A percentile compares a stretch with the other conserved stretches of the same genome.
phyloP scores from a whole-genome alignment of 2,329 filamentous ascomycete species.

The Ophiostoma angusticollis region DNA sequence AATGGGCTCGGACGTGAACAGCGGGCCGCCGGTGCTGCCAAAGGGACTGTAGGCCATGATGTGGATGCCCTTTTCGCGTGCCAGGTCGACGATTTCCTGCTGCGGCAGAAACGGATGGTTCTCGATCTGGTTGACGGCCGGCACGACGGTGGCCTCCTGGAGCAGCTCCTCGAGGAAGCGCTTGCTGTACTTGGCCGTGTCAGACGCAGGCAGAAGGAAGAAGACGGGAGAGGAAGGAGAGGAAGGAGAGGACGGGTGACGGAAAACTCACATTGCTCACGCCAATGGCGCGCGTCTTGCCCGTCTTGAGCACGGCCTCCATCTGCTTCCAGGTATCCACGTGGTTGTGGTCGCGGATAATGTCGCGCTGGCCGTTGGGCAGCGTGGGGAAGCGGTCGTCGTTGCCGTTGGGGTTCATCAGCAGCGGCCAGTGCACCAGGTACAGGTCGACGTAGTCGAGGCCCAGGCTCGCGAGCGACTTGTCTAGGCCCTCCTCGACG shows the following conservation, averaged over 20 bases:
- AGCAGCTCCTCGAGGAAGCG: constrained; percentile 44
- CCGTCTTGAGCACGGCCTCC: constrained; percentile 50
- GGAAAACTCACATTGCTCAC: constrained; percentile 38
- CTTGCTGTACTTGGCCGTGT: constrained; percentile 34
- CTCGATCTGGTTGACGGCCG: constrained; percentile 61
- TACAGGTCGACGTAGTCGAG: constrained; percentile 73
- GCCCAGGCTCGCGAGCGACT: constrained; percentile 59
- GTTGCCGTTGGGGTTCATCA: constrained; percentile 67
- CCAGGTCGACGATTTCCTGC: constrained; percentile 57
- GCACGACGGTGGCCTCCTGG: constrained; percentile 37
- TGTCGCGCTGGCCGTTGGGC: constrained; percentile 60
- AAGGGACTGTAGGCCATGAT: constrained; percentile 61
- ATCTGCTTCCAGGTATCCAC: constrained; percentile 66
- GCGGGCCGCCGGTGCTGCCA: constrained; percentile 49
- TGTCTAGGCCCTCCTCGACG: constrained; percentile 56
- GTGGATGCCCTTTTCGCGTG: constrained; percentile 54
- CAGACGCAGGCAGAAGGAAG: not conserved
- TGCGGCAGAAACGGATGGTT: constrained; percentile 61
- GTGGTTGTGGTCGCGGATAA: constrained; percentile 56
- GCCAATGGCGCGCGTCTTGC: constrained; percentile 42
- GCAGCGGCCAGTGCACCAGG: constrained; percentile 72
- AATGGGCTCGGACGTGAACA: constrained; percentile 50
- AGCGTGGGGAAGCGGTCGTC: constrained; percentile 63
- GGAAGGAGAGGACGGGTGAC: not conserved
- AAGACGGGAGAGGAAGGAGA: not conserved